Conservation (phyloP, 768 basidiomycete species). For the Hirschioporus abietinus region DNA sequence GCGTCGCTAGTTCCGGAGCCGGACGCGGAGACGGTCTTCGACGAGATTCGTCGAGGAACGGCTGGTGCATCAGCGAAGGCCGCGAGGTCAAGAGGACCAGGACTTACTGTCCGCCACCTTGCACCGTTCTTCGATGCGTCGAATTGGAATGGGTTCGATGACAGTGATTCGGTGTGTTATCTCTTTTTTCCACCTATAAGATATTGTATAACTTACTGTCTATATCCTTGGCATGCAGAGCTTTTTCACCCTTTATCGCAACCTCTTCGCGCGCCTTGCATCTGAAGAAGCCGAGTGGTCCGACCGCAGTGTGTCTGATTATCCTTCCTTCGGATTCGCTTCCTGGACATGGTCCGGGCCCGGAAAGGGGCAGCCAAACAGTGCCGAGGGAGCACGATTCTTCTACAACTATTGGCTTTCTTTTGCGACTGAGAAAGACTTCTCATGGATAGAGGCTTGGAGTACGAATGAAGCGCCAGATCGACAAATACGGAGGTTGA, state of each 20-base stretch:
- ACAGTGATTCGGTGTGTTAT: constrained; percentile 49
- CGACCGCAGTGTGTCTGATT: constrained; percentile 35
- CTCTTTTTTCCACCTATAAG: not conserved
- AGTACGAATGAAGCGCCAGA: constrained; percentile 82
- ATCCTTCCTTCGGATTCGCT: constrained; percentile 81
- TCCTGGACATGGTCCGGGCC: constrained; percentile 63
- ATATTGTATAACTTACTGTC: constrained; percentile 5
- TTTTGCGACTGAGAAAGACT: constrained; percentile 84
- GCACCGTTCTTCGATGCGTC: constrained; percentile 77
- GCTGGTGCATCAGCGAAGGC: constrained; percentile 44
- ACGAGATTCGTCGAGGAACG: constrained; percentile 73
- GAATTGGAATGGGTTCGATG: constrained; percentile 62
- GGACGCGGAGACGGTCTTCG: constrained; percentile 79
- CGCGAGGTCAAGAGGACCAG: constrained; percentile 50
- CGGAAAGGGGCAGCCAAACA: constrained; percentile 32
- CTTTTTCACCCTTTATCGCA: constrained; percentile 86
- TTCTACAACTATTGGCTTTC: constrained; percentile 89
- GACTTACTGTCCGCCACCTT: constrained; percentile 76
- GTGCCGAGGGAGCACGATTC: constrained; percentile 48
- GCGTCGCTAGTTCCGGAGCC: constrained; percentile 74
- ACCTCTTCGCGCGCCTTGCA: constrained; percentile 77
- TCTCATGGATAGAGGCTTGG: constrained; percentile 84
- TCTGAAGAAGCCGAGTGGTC: constrained; percentile 66
- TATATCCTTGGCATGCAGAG: constrained; percentile 44
- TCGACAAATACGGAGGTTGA: constrained; percentile 73